A percentile compares a stretch with the other conserved stretches of the same genome.
These are phyloP conservation scores for Neurospora sp. DNA, from an alignment of 495 filamentous ascomycete genomes.

Conservation along the genomic window DNA sequence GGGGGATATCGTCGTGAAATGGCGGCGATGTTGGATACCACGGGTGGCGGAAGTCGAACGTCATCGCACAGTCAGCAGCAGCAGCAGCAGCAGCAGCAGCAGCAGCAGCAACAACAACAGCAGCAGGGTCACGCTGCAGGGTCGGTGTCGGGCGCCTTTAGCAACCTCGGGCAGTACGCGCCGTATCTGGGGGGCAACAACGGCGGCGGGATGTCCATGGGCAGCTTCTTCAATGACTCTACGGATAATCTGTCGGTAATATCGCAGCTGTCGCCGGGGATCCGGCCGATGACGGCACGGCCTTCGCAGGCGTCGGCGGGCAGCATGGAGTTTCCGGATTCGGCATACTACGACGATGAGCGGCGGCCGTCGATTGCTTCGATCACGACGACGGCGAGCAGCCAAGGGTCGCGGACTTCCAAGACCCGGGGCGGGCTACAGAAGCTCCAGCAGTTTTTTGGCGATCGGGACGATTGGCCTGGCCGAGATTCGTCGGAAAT, in stretches of 20 bases:
- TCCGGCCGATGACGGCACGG: conserved; percentile 51
- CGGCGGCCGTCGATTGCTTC: conserved; percentile 85
- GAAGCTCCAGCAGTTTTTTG: conserved; percentile 77
- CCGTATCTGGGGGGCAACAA: conserved; percentile 38
- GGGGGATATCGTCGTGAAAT: conserved; percentile 61
- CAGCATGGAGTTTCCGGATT: conserved; percentile 57
- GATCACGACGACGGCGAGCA: conserved; percentile 75
- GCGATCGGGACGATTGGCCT: conserved; percentile 58
- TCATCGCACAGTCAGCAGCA: conserved; percentile 39
- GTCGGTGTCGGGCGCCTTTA: conserved; percentile 17
- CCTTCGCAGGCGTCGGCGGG: conserved; percentile 33
- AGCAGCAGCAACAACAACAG: not conserved
- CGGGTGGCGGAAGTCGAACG: conserved; percentile 31
- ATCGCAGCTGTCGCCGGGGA: conserved; percentile 55
- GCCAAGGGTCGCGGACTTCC: conserved; percentile 78
- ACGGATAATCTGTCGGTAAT: conserved; percentile 47
- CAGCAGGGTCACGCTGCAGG: not conserved
- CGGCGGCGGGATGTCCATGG: conserved; percentile 21
- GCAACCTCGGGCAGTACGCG: conserved; percentile 26
- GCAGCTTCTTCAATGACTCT: conserved; percentile 56
- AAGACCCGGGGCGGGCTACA: conserved; percentile 52
- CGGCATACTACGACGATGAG: conserved; percentile 56
- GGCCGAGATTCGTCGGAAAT: conserved; percentile 61
- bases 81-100: conserved; percentile 25
- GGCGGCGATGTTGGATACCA: conserved; percentile 50